A percentile compares a stretch with the other conserved stretches of the same genome.
phyloP scores from a whole-genome alignment of 2,329 filamentous ascomycete genomes.

The Claviceps africana region DNA sequence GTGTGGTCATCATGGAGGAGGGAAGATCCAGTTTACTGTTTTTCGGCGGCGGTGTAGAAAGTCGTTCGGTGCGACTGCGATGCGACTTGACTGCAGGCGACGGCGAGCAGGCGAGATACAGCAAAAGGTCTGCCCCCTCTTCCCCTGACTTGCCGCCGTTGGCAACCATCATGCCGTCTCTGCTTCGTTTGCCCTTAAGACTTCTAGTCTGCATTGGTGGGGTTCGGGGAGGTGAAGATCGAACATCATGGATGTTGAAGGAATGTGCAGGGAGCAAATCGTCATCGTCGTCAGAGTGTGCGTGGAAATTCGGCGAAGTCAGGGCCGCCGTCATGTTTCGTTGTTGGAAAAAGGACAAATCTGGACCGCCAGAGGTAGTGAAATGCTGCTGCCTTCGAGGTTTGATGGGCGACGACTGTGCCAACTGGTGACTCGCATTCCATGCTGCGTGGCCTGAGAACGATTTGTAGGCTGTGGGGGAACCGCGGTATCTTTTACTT shows the following conservation, averaged over 20 bases:
- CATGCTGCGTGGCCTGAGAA: conserved; percentile 46
- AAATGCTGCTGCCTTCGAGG: conserved; percentile 62
- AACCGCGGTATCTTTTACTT: conserved; percentile 53
- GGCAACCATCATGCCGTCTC: conserved; percentile 28
- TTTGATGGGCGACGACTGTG: conserved; percentile 79
- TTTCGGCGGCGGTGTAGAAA: conserved; percentile 63
- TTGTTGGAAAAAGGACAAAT: conserved; percentile 65
- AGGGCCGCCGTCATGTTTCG: conserved; percentile 53
- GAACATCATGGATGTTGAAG: conserved; percentile 49
- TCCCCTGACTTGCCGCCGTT: conserved; percentile 49
- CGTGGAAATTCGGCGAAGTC: conserved; percentile 45
- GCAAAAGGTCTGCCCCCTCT: conserved; percentile 66
- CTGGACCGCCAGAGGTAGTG: conserved; percentile 54
- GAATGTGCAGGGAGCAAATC: conserved; percentile 65
- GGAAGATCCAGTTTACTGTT: conserved; percentile 53
- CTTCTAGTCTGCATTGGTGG: conserved; percentile 52
- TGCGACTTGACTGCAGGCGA: conserved; percentile 56
- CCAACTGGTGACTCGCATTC: conserved; percentile 63
- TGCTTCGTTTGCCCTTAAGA: conserved; percentile 32
- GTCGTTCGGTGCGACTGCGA: conserved; percentile 44
- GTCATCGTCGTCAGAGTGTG: conserved; percentile 67
- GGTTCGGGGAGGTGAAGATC: conserved; percentile 73
- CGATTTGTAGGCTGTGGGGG: conserved; percentile 47
- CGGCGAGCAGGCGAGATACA: conserved; percentile 83
- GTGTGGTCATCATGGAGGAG: conserved; percentile 82